Base-by-base conservation (phyloP, 371 early-diverging fungal species). In the Mortierella sp. region DNA sequence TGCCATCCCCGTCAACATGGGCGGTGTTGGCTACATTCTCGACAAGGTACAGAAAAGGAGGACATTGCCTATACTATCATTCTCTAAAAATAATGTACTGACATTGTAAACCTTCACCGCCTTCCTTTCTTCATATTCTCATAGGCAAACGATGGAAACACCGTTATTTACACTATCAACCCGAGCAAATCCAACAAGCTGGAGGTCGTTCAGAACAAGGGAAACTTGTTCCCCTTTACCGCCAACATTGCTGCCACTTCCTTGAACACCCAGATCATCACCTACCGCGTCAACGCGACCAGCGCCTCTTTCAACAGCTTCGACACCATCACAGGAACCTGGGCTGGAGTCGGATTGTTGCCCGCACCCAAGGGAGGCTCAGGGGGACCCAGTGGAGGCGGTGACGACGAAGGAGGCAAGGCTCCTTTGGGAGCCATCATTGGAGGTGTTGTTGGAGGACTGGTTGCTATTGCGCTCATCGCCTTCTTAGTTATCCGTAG, bases 371-470 rank as follows among this genome's bases (percentile, higher is more conserved):
- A 13, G 10, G 37, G 45, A 6, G n/a, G 63, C 14, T n/a, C n/a
- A n/a, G n/a, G n/a, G n/a, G n/a, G n/a, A n/a, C n/a, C n/a, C 43
- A 11, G 7, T 19, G 37, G 45, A 6, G n/a, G 63, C 14, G 29
- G 44, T 31, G 55, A 34, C 2, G n/a, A 50, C 2, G 24, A 50
- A 10, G 37, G 58, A 29, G 72, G 73, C 6, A 66, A 70, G 14
- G 34, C 74, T 24, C 39, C 66, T 31, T 16, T 72, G 16, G 84
- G 76, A 2, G 79, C 73, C 11, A 83, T 83, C 64, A 44, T 70
- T 47, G 84, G 84, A 31, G 84, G 84, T 8, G 76, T 83, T 16
- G 76, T 79, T 48, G 84, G 73, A 9, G 84, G 73, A 0, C 24
- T 83, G 34, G 79, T 73, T 11, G 40, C 79, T 2, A 53, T 79